Evolutionary conservation across 2,329 filamentous ascomycete genomes (phyloP), one percentile per base, ranked within the genome.

Genomic region (Colletotrichum tropicale): DNA sequence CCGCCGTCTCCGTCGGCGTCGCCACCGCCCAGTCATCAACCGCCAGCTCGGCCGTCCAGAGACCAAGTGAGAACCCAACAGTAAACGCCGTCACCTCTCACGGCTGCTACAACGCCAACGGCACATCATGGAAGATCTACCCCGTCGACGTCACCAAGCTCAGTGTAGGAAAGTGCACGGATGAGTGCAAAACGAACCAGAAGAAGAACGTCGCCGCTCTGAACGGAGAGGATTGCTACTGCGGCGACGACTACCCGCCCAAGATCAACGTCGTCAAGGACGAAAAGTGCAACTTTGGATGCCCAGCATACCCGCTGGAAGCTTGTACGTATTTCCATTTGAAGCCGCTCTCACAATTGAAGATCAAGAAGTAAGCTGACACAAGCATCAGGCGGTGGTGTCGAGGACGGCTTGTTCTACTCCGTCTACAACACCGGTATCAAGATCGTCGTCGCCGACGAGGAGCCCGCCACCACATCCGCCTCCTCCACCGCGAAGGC

Each of bases 211-310:
- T 95, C 9, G 91, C 93, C 80, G 95, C 89, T 36, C 85, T 94
- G 60, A 90, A 89, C 9, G 88, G 89, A 21, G 90, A 90, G 18
- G 87, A 88, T 21, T 98, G 96, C 85, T 94, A 88, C 80, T 98
- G 96, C 81, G 96, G 95, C 75, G 86, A 91, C 77, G 84, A 88
- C 74, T 89, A 96, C 64, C 96, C 96, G 1, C 87, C 92, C 18
- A 80, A 86, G 52, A 86, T 86, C 18, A 86, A 86, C 55, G 82
- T 92, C 75, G 89, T 91, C 8, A 85, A 89, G 60, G 89, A 93
- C 80, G 82, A 82, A 9, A 85, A 91, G 18, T 98, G 96, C 85
- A 87, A 91, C 81, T 89, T 88, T 32, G 81, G 87, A 1, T 98
- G 96, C 82, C 87, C 90, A 28, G 94, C 92, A 10, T 96, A 87